Conservation (phyloP, 352 stramenopile species). For the Pythium aquatile region DNA sequence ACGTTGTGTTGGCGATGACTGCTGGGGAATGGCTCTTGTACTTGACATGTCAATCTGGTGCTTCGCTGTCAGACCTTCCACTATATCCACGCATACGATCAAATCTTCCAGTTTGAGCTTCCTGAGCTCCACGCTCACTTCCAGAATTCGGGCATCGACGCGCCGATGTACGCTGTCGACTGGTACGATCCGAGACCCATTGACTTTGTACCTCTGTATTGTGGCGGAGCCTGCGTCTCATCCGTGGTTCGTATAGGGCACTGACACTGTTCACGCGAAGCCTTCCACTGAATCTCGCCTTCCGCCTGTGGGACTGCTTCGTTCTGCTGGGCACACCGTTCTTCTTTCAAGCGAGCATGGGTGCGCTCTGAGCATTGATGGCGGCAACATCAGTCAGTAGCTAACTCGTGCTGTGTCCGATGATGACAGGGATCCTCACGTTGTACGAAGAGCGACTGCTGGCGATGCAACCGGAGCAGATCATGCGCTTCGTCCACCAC, state of each 20-base stretch:
- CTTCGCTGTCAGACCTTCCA: constrained; percentile 65
- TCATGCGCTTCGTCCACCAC: constrained; percentile 82
- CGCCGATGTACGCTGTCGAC: constrained; percentile 87
- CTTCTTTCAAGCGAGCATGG: constrained; percentile 87
- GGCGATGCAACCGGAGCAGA: constrained; percentile 67
- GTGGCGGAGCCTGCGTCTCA: no score
- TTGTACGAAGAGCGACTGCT: constrained; percentile 74
- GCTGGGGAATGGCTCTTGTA: neutral
- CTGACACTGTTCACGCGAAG: constrained; percentile 80
- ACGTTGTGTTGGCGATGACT: constrained; percentile 20
- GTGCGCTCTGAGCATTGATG: constrained; percentile 25
- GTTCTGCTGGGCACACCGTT: constrained; percentile 76
- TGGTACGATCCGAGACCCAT: constrained; percentile 42
- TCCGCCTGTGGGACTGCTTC: constrained; percentile 85
- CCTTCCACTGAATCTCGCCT: constrained; percentile 64
- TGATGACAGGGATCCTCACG: constrained; percentile 49
- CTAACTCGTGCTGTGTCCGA: neutral
- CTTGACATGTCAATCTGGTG: neutral
- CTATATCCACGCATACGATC: constrained; percentile 77
- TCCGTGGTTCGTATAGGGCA: constrained; percentile 36
- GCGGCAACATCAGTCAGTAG: neutral
- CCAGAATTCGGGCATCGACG: constrained; percentile 68
- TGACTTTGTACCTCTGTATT: neutral
- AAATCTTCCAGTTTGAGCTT: constrained; percentile 80
- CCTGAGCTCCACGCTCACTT: constrained; percentile 63